A percentile compares a stretch with the other conserved stretches of the same genome.
Conservation (phyloP, 805 yeast genomes). For the Candida ascalaphidarum region DNA sequence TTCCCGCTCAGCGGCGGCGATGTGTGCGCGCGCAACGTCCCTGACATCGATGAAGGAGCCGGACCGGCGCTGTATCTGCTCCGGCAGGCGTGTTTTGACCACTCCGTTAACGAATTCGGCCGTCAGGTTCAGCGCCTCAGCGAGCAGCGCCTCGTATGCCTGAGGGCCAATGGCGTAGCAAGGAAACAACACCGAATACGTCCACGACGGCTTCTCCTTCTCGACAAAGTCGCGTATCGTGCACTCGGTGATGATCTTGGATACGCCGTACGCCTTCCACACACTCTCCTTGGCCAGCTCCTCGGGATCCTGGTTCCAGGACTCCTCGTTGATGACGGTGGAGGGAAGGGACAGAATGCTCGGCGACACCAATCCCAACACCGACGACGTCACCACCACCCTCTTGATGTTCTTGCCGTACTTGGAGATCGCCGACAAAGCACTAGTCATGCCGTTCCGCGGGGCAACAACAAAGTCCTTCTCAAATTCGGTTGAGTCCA, state of each 20-base stretch:
- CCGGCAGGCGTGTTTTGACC: conserved; percentile 3
- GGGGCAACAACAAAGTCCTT: conserved; percentile 7
- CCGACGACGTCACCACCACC: conserved; percentile 47
- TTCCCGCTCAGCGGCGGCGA: conserved; percentile 38
- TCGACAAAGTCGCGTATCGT: conserved; percentile 44
- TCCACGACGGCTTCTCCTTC: conserved; percentile 27
- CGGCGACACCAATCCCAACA: no score
- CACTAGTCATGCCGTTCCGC: conserved; percentile 6
- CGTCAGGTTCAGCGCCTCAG: conserved; percentile 17
- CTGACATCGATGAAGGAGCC: conserved; percentile 38
- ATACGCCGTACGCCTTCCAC: conserved; percentile 3
- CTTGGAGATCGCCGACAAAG: conserved; percentile 1
- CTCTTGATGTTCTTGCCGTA: conserved; percentile 34
- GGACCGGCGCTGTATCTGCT: conserved; percentile 2
- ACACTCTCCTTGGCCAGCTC: conserved; percentile 1
- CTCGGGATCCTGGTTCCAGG: no score
- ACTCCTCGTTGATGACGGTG: no score
- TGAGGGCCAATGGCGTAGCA: conserved; percentile 45
- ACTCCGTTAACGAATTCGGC: conserved; percentile 2
- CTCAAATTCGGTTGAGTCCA: conserved; percentile 1
- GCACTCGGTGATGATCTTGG: conserved; percentile 3
- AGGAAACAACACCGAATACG: conserved; percentile 34
- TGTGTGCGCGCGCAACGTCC: conserved; percentile 55
- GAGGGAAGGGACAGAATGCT: no score
- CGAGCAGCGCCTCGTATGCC: conserved; percentile 25